Base-by-base conservation (phyloP, 495 filamentous ascomycete species). In the Hypoxylon fuscum region DNA sequence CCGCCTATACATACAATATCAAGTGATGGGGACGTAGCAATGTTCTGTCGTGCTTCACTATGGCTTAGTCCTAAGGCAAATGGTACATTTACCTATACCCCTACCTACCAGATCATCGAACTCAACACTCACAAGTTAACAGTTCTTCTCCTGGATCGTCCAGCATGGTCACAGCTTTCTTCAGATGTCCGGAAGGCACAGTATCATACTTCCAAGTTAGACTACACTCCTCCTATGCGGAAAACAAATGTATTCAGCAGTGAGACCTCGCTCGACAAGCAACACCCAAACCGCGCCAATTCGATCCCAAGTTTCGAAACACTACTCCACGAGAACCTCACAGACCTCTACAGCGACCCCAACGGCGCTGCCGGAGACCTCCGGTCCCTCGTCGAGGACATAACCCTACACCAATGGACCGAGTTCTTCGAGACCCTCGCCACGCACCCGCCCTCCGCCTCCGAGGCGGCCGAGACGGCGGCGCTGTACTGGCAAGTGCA, bases 351-450 rank as follows among this genome's bases (percentile, higher is more conserved):
- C 35, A 14, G 29, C 3, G 17, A 29, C 17, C 15, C 3, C 34
- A 5, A 17, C 14, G 34, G 18, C 2, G 11, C 35, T 15, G 43
- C 15, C 11, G 40, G 52, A 7, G 55, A 61, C 42, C 12, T 71
- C 15, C 18, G 25, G 1, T 14, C 44, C 10, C 31, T 70, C n/a
- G 25, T 76, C 1, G 59, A 68, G 5, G 67, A 76, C 35, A 35
- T 71, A 3, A 62, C 57, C 10, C 45, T 72, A 17, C 55, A 72
- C 43, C 62, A 68, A 46, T 79, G 76, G 76, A 47, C 59, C 25
- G 67, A 72, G 1, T 66, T 79, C 21, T 75, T 78, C 37, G 76
- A 76, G 10, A 12, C 55, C 1, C 38, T 75, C 11, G 54, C 66
- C 4, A 37, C 59, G 0, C 59, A 63, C 8, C 10, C 48, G 1